Evolutionary conservation across 345 rosid genomes (phyloP).

Genomic region (Psidium friedrichsthalianum): DNA sequence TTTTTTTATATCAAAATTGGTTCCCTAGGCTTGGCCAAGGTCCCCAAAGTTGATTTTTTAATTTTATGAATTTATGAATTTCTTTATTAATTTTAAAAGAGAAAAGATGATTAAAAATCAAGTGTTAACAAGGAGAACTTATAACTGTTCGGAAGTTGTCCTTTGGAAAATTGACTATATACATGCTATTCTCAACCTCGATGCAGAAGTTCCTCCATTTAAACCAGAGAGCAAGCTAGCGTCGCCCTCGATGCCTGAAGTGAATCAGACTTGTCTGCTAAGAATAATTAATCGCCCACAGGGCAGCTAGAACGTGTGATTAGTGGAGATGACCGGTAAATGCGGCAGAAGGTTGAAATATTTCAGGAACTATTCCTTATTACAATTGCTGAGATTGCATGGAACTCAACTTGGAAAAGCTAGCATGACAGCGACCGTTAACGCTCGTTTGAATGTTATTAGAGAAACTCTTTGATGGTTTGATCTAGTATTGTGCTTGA

Average conservation of each 20-base stretch:
- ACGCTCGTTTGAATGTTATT: background rate
- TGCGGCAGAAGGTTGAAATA: background rate
- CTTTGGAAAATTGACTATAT: background rate
- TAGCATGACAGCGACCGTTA: background rate
- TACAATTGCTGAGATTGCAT: background rate
- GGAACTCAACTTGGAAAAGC: background rate
- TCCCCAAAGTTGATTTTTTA: no score
- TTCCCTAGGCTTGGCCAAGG: no score
- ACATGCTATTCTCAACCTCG: background rate
- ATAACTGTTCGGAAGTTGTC: background rate
- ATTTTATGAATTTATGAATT: no score
- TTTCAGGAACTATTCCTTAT: background rate
- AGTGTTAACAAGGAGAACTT: no score
- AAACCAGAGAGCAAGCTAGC: background rate
- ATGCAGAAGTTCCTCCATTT: background rate
- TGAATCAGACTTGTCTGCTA: background rate
- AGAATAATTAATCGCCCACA: background rate
- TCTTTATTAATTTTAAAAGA: no score
- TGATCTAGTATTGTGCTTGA: background rate
- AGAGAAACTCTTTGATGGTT: background rate
- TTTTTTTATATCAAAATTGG: no score
- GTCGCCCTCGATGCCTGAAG: background rate
- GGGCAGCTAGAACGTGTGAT: background rate
- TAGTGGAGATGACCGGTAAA: background rate
- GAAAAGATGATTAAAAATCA: no score